Conservation (phyloP, 2,329 filamentous ascomycete genomes). For the Ophiostoma ulmi region DNA sequence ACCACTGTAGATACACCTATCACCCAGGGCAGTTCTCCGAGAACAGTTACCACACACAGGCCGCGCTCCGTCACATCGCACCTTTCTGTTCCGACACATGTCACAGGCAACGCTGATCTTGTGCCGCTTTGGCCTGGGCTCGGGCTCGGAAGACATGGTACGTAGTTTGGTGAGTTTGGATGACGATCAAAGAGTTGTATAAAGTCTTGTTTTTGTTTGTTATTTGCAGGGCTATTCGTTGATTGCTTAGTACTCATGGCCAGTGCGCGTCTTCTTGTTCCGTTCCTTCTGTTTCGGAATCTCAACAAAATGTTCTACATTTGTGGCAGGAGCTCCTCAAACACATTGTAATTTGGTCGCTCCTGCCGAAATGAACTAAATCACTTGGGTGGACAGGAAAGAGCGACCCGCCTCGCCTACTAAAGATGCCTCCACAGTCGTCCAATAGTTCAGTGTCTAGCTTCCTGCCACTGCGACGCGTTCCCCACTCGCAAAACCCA, state of each 20-base stretch:
- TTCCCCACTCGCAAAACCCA: not conserved
- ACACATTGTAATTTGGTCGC: not conserved
- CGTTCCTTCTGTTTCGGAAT: not conserved
- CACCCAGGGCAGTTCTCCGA: not conserved
- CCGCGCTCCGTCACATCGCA: not conserved
- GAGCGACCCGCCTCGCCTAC: not conserved
- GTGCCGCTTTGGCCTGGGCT: not conserved
- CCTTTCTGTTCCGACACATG: not conserved
- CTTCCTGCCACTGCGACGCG: not conserved
- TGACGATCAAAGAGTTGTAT: not conserved
- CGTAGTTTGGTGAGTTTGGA: not conserved
- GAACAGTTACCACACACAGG: not conserved
- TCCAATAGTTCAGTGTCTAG: not conserved
- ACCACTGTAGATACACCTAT: not conserved
- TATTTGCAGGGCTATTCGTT: not conserved
- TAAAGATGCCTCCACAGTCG: not conserved
- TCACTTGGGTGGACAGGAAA: not conserved
- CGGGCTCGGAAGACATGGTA: not conserved
- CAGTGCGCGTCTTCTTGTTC: not conserved
- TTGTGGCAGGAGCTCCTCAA: not conserved
- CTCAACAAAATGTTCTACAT: not conserved
- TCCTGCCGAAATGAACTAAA: not conserved
- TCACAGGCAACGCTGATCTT: not conserved
- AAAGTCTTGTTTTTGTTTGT: not conserved
- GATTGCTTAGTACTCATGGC: not conserved